These are phyloP conservation scores for Penicillium coffeae DNA, from an alignment of 495 filamentous ascomycete species.

Conservation along the genomic window DNA sequence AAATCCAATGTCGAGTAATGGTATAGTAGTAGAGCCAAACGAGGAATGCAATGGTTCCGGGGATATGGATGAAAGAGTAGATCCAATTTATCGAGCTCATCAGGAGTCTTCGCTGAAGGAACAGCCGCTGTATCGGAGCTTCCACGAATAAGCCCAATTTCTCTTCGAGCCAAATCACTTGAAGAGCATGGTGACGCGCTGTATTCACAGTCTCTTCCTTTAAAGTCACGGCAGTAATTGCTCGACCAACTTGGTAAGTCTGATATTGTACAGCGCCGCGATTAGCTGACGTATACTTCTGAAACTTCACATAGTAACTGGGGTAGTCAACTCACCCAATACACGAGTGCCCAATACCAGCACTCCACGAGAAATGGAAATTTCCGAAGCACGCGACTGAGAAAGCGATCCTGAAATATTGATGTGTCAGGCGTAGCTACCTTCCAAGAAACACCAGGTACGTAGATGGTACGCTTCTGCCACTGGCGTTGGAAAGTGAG, in stretches of 20 bases:
- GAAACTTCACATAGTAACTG: not conserved
- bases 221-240: constrained; percentile 58
- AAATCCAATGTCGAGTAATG: constrained; percentile 44
- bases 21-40: constrained; percentile 66
- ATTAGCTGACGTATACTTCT: not conserved
- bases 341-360: constrained; percentile 75
- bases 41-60: constrained; percentile 68
- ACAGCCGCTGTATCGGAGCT: constrained; percentile 50
- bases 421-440: constrained; percentile 54
- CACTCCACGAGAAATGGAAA: constrained; percentile 76
- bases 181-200: constrained; percentile 54
- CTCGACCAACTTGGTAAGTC: constrained; percentile 62
- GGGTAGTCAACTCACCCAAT: constrained; percentile 49
- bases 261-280: constrained; percentile 9
- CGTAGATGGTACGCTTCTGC: constrained; percentile 39
- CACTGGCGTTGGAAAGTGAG: constrained; percentile 29
- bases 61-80: constrained; percentile 81
- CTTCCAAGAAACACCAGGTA: constrained; percentile 27
- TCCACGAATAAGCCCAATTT: constrained; percentile 55
- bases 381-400: constrained; percentile 58
- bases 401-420: constrained; percentile 48
- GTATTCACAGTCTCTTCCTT: constrained; percentile 54
- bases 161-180: constrained; percentile 54
- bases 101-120: constrained; percentile 39
- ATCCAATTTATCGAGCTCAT: constrained; percentile 58